phyloP scores from a whole-genome alignment of 1,284 basidiomycete species.

The Tylopilus sp. region DNA sequence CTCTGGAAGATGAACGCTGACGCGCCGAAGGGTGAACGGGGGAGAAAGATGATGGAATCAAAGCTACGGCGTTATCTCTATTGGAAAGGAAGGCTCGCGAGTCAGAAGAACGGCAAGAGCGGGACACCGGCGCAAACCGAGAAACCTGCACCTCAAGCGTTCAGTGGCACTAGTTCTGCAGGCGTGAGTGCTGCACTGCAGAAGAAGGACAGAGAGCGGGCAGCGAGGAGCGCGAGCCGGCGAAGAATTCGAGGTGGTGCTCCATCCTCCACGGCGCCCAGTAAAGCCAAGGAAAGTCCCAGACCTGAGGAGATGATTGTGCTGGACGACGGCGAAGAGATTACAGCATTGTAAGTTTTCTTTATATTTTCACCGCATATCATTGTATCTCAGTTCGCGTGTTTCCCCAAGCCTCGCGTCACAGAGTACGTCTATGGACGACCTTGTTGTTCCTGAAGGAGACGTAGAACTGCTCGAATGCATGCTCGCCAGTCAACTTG shows the following conservation, averaged over 20 bases:
- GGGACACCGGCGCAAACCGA: background rate
- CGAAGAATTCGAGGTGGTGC: conserved; percentile 66
- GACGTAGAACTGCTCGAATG: conserved; percentile 34
- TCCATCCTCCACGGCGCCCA: conserved; percentile 29
- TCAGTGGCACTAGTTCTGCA: conserved; percentile 2
- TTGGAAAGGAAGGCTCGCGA: conserved; percentile 69
- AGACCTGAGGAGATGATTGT: conserved; percentile 39
- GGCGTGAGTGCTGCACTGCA: conserved; percentile 64
- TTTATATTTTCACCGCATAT: background rate
- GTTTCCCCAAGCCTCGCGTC: conserved; percentile 17
- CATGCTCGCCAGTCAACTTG: conserved; percentile 27
- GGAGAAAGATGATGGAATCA: conserved; percentile 73
- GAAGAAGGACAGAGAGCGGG: conserved; percentile 66
- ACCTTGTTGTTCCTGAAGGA: conserved; percentile 19
- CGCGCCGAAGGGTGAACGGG: conserved; percentile 55
- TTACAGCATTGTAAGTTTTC: conserved; percentile 24
- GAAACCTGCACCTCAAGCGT: conserved; percentile 7
- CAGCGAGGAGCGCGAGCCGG: conserved; percentile 51
- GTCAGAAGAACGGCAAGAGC: conserved; percentile 17
- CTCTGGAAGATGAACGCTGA: conserved; percentile 61
- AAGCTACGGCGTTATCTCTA: conserved; percentile 72
- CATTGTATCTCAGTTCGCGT: background rate
- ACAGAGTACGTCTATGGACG: conserved; percentile 14
- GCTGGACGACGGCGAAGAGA: conserved; percentile 48
- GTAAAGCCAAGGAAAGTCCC: conserved; percentile 10